Percentiles rank a stretch among this genome's conserved stretches.
Evolutionary conservation across 768 basidiomycete genomes (phyloP).

Genomic region (Boletus rex-veris): DNA sequence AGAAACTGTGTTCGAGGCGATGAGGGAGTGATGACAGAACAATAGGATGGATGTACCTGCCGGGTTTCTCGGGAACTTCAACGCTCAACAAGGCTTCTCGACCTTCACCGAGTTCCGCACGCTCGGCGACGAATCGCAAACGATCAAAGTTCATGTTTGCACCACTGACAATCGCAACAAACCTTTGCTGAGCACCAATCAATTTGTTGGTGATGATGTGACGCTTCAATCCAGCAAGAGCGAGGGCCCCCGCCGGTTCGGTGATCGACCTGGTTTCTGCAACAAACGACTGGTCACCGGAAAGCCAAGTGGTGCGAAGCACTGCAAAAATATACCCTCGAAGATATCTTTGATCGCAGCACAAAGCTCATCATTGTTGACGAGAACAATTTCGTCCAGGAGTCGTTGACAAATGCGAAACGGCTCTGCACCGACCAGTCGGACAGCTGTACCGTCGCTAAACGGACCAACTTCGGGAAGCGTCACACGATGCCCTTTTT

Average conservation of each 20-base stretch:
- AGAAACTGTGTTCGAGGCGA: conserved; percentile 54
- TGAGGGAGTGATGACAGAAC: not conserved
- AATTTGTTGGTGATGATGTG: conserved; percentile 81
- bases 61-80: conserved; percentile 90
- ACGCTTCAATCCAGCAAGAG: conserved; percentile 87
- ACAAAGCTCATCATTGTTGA: conserved; percentile 94
- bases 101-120: conserved; percentile 95
- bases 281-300: not conserved
- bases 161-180: conserved; percentile 90
- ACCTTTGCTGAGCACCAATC: conserved; percentile 77
- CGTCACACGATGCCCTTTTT: conserved; percentile 76
- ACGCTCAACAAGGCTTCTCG: conserved; percentile 90
- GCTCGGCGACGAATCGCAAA: conserved; percentile 95
- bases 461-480: conserved; percentile 92
- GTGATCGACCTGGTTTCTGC: conserved; percentile 90
- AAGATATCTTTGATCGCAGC: conserved; percentile 99
- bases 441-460: conserved; percentile 96
- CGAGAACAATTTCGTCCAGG: conserved; percentile 78
- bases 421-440: conserved; percentile 90
- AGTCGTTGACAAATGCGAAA: conserved; percentile 88
- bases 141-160: conserved; percentile 99
- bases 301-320: not conserved
- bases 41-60: conserved; percentile 55
- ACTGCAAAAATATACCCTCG: conserved; percentile 58
- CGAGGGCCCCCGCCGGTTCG: conserved; percentile 93